Evolutionary conservation across 2,329 filamentous ascomycete genomes (phyloP).

Genomic region (Aspergillus unguis): DNA sequence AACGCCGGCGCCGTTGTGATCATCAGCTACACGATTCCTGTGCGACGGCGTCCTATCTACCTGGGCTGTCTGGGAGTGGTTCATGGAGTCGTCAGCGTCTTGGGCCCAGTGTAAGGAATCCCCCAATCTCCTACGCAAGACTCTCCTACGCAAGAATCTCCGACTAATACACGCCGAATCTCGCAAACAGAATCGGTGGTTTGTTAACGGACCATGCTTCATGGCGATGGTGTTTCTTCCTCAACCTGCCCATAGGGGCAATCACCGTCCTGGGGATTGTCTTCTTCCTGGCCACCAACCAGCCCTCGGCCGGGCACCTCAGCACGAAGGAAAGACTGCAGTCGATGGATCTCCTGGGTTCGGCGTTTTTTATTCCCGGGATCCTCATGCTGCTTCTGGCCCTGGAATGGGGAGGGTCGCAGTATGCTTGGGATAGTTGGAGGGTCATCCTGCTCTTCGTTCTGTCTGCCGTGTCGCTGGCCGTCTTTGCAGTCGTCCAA

Average conservation of each 20-base stretch:
- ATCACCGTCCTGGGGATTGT: constrained; percentile 44
- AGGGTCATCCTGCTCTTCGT: constrained; percentile 51
- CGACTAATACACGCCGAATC: no score
- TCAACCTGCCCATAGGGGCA: constrained; percentile 54
- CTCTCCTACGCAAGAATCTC: no score
- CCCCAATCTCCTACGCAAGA: no score
- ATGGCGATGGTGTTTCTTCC: constrained; percentile 51
- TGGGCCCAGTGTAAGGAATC: constrained; percentile 4
- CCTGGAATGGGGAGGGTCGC: constrained; percentile 55
- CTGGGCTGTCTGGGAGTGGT: background rate
- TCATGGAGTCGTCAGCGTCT: background rate
- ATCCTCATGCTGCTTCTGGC: constrained; percentile 48
- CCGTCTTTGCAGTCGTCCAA: constrained; percentile 19
- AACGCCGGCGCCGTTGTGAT: background rate
- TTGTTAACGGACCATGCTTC: constrained; percentile 17
- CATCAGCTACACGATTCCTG: background rate
- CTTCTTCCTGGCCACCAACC: background rate
- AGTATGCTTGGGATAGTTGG: constrained; percentile 51
- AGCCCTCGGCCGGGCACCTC: no score
- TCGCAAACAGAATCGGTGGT: background rate
- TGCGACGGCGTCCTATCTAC: background rate
- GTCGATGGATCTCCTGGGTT: constrained; percentile 38
- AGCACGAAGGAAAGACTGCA: background rate
- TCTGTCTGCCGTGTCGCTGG: background rate
- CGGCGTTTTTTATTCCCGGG: constrained; percentile 50